Evolutionary conservation across 495 filamentous ascomycete species (phyloP).

Genomic region (Hyaloscypha finlandica): DNA sequence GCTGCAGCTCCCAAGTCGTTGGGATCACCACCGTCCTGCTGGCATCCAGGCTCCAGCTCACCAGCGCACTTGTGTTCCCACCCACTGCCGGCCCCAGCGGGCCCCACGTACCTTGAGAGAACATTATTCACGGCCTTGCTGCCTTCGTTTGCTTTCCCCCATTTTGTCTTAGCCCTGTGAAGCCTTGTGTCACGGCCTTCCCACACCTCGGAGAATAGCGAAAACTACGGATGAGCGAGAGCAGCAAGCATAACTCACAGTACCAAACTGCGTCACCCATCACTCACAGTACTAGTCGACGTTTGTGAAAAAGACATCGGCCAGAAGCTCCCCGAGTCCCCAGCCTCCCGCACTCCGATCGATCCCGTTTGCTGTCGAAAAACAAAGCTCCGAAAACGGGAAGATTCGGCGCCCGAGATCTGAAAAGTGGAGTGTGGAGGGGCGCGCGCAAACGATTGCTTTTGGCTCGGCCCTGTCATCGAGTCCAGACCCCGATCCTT

Average conservation of each 20-base stretch:
- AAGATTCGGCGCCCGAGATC: neutral
- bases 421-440: neutral
- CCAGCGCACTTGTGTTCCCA: neutral
- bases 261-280: too few relatives aligned
- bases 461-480: neutral
- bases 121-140: neutral
- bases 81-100: neutral
- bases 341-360: neutral
- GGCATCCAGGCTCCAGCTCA: neutral
- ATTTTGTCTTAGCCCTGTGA: neutral
- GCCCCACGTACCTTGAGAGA: neutral
- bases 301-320: neutral
- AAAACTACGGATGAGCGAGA: neutral
- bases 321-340: neutral
- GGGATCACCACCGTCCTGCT: neutral
- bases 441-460: neutral
- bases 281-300: neutral
- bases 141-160: neutral
- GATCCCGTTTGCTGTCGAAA: neutral
- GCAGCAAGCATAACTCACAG: neutral
- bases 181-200: neutral
- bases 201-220: neutral
- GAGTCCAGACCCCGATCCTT: neutral
- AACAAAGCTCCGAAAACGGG: neutral
- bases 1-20: neutral